Percentiles rank a stretch among this genome's conserved stretches.
These are phyloP conservation scores for Hypholoma fasciculare DNA, from an alignment of 768 basidiomycete genomes.

Conservation along the genomic window DNA sequence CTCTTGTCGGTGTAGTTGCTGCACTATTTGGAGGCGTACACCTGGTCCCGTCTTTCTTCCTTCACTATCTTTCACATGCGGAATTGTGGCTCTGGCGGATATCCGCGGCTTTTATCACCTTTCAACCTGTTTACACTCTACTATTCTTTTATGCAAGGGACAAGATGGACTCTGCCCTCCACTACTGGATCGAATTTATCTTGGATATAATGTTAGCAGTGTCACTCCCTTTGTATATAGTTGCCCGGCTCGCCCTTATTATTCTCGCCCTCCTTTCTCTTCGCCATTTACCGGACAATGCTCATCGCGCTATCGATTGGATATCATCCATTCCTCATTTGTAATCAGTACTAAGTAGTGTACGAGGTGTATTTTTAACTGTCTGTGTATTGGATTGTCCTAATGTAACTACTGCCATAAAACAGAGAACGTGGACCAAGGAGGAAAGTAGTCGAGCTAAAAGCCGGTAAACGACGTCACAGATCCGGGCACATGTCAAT, in stretches of 20 bases:
- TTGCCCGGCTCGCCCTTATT: neutral
- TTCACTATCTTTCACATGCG: neutral
- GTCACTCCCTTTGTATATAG: neutral
- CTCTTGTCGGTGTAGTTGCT: neutral
- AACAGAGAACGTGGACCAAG: too few relatives aligned
- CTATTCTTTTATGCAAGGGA: too few relatives aligned
- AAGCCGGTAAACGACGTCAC: too few relatives aligned
- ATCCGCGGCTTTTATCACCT: neutral
- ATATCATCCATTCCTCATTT: neutral
- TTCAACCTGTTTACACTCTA: too few relatives aligned
- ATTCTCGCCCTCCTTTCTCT: neutral
- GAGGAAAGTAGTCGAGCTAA: too few relatives aligned
- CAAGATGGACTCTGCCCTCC: too few relatives aligned
- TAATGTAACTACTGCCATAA: too few relatives aligned
- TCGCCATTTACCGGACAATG: neutral
- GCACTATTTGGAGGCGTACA: neutral
- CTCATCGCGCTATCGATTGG: neutral
- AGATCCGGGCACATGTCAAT: too few relatives aligned
- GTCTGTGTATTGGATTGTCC: too few relatives aligned
- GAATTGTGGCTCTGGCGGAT: neutral
- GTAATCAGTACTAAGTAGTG: too few relatives aligned
- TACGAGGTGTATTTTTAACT: too few relatives aligned
- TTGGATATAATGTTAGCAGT: neutral
- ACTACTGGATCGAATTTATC: neutral
- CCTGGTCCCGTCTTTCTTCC: neutral